Base-by-base conservation (phyloP, 805 yeast species). In the Torulaspora microellipsoides region DNA sequence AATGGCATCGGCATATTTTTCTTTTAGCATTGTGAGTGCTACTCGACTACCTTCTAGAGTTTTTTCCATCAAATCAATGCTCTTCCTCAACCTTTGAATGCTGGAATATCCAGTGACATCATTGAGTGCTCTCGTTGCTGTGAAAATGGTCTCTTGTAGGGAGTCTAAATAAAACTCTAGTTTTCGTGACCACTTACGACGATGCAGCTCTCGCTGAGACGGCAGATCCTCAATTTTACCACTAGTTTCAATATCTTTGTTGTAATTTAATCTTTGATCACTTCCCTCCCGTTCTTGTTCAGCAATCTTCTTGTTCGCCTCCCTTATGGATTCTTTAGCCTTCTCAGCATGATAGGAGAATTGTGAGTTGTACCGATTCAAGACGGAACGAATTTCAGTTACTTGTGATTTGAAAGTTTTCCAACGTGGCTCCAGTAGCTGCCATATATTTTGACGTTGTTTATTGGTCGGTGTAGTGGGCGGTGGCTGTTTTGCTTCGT, bases 91-190 rank as follows among this genome's bases (percentile, higher is more conserved):
- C 45, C 73, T 70, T 57, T 86, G 95, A 44, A 93, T 86, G 14
- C 81, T 72, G 0, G 88, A 75, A 62, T 93, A 93, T 0, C 99
- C 99, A 0, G 99, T 91, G 9, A 89, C 81, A 54, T 89, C 96
- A 57, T 93, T 93, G 28, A 91, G 71, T 1, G 90, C 77, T 47
- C 78, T 72, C 0, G 86, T 75, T 0, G 85, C 83, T 0, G 79
- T 73, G 41, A 76, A 70, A 5, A 80, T 69, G 1, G 85, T 73
- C 13, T 72, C 78, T 47, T 75, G 83, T 34, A 81, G 57, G 2
- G 81, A 77, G 46, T 73, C 77, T 15, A 80, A 66, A 54, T 75
- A 76, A n/a, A 65, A 51, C 32, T 69, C 77, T 15, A 80, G 52
- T 48, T 67, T 69, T 43, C 75, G 70, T 33, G 72, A 61, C 72